Conservation (phyloP, 805 yeast species). For the Starmerella davenportii region DNA sequence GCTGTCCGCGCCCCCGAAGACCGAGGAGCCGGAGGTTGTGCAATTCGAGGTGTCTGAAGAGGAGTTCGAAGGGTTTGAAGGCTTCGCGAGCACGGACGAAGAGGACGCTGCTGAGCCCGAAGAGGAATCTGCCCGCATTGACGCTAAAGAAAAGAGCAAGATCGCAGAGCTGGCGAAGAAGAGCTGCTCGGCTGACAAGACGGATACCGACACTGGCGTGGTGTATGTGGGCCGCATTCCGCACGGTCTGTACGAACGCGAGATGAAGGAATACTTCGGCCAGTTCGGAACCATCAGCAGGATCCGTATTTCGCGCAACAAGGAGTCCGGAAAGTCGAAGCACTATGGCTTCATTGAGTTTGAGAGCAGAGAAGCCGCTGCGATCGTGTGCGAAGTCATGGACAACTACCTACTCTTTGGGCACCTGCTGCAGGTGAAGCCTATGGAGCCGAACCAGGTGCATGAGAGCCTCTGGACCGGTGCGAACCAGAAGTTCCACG, state of each 20-base stretch:
- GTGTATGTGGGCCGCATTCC: conserved; percentile 86
- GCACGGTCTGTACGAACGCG: conserved; percentile 68
- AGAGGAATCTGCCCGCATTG: conserved; percentile 1
- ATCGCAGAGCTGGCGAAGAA: conserved; percentile 4
- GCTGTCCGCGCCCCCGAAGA: conserved; percentile 2
- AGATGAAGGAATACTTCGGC: conserved; percentile 54
- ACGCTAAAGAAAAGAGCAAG: conserved; percentile 3
- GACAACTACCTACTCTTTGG: conserved; percentile 80
- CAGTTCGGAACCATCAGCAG: conserved; percentile 81
- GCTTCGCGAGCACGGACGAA: conserved; percentile 16
- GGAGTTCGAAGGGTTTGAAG: conserved; percentile 11
- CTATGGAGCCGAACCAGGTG: conserved; percentile 26
- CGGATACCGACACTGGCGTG: conserved; percentile 32
- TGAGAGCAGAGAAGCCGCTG: conserved; percentile 53
- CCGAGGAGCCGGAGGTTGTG: background rate
- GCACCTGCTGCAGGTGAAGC: conserved; percentile 63
- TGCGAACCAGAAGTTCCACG: conserved; percentile 35
- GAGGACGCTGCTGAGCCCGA: conserved; percentile 9
- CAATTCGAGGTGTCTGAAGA: conserved; percentile 6
- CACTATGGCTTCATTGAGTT: conserved; percentile 88
- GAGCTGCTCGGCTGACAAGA: conserved; percentile 1
- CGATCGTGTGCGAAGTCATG: conserved; percentile 87
- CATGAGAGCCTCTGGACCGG: conserved; percentile 40
- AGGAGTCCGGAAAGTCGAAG: conserved; percentile 75
- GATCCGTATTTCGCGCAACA: conserved; percentile 70